These are phyloP conservation scores for Pseudopithomyces chartarum DNA, from an alignment of 2,329 filamentous ascomycete genomes.

Conservation along the genomic window DNA sequence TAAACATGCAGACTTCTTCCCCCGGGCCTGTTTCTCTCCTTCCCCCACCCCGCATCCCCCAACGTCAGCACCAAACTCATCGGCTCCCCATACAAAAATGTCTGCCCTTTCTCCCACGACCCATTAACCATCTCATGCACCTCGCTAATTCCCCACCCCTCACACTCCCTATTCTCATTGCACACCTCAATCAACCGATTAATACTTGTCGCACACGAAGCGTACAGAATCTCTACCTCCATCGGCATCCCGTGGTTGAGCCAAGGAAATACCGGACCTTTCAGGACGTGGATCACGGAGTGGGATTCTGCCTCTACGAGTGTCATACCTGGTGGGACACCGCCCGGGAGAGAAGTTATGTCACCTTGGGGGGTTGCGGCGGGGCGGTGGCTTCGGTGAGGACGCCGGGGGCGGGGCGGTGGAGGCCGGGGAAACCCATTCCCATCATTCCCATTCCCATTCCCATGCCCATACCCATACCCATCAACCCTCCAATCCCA, in stretches of 20 bases:
- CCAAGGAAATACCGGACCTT: constrained; percentile 37
- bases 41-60: constrained; percentile 38
- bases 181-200: constrained; percentile 38
- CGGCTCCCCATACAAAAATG: constrained; percentile 38
- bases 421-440: constrained; percentile 18
- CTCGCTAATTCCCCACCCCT: constrained; percentile 38
- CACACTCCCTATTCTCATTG: constrained; percentile 29
- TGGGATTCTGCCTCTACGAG: constrained; percentile 31
- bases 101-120: constrained; percentile 41
- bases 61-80: constrained; percentile 37
- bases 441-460: constrained; percentile 15
- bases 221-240: constrained; percentile 30
- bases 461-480: constrained; percentile 10
- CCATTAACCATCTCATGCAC: constrained; percentile 42
- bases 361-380: constrained; percentile 31
- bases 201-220: constrained; percentile 27
- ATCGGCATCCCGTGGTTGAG: constrained; percentile 30
- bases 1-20: constrained; percentile 37
- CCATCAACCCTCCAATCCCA: constrained; percentile 10
- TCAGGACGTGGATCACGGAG: constrained; percentile 33
- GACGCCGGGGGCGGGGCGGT: constrained; percentile 26
- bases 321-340: constrained; percentile 31
- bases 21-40: constrained; percentile 33
- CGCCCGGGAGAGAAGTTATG: constrained; percentile 29
- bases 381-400: constrained; percentile 26